Conservation (phyloP, 2,329 filamentous ascomycete genomes). For the Cladosporium sp. region DNA sequence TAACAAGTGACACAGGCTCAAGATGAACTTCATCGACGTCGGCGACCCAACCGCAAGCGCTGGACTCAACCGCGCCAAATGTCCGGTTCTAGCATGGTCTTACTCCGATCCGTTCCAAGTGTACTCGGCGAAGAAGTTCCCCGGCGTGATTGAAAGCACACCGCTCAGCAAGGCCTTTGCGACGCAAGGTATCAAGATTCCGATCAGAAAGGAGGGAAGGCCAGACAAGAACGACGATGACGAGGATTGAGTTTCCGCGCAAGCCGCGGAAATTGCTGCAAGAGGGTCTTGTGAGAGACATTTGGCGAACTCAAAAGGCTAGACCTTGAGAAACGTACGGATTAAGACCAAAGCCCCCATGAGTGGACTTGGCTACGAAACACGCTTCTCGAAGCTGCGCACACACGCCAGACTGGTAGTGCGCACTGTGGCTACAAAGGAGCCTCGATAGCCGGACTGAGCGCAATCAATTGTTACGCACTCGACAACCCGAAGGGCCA, state of each 20-base stretch:
- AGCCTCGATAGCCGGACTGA: too few species aligned
- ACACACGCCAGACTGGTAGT: too few species aligned
- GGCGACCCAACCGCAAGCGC: constrained; percentile 8
- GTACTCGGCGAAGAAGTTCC: constrained; percentile 96
- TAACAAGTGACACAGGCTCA: constrained; percentile 35
- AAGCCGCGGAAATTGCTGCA: not conserved
- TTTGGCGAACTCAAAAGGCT: not conserved
- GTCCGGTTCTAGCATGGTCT: constrained; percentile 75
- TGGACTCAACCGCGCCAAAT: constrained; percentile 66
- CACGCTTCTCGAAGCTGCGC: too few species aligned
- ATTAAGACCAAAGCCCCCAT: too few species aligned
- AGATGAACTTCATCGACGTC: constrained; percentile 81
- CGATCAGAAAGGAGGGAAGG: constrained; percentile 77
- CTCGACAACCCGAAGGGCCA: too few species aligned
- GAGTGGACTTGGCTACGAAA: too few species aligned
- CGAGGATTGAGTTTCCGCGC: constrained; percentile 22
- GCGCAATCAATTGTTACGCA: too few species aligned
- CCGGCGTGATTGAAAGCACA: constrained; percentile 93
- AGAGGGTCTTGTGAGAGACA: not conserved
- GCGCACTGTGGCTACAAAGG: too few species aligned
- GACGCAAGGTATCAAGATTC: constrained; percentile 91
- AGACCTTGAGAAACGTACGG: too few species aligned
- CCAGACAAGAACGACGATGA: constrained; percentile 40
- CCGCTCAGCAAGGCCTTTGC: constrained; percentile 88
- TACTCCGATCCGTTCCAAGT: constrained; percentile 91